These are phyloP conservation scores for Capronia coronata DNA, from an alignment of 2,329 filamentous ascomycete species.

Conservation along the genomic window DNA sequence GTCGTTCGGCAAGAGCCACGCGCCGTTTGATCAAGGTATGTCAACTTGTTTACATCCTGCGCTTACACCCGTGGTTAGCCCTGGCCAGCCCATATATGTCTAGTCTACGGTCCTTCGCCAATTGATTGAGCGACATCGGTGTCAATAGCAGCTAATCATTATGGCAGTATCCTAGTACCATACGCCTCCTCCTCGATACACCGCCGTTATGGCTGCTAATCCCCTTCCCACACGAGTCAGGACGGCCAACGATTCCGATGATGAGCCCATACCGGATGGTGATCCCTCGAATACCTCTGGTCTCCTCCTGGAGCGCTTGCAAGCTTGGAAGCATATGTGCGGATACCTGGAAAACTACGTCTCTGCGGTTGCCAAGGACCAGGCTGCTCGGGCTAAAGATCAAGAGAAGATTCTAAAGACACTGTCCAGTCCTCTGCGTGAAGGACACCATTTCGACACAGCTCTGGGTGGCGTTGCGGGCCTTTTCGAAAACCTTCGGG, in stretches of 20 bases:
- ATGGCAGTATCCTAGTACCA: slow-evolving; percentile 21
- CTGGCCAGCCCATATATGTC: too few relatives aligned
- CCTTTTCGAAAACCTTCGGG: slow-evolving; percentile 88
- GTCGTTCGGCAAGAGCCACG: neutral
- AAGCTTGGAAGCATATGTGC: slow-evolving; percentile 93
- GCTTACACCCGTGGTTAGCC: too few relatives aligned
- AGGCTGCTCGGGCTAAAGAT: slow-evolving; percentile 81
- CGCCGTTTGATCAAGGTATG: neutral
- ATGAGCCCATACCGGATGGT: slow-evolving; percentile 54
- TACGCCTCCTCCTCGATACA: slow-evolving; percentile 18
- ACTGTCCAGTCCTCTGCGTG: slow-evolving; percentile 75
- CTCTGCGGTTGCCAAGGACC: slow-evolving; percentile 73
- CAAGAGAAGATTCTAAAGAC: slow-evolving; percentile 93
- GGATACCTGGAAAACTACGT: slow-evolving; percentile 90
- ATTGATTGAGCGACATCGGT: neutral
- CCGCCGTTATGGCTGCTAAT: slow-evolving; percentile 17
- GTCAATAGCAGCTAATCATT: slow-evolving; percentile 6
- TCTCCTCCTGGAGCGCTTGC: slow-evolving; percentile 77
- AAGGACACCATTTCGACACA: slow-evolving; percentile 91
- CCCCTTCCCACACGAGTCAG: slow-evolving; percentile 17
- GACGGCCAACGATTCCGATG: slow-evolving; percentile 36
- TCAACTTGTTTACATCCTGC: too few relatives aligned
- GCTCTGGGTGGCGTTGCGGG: slow-evolving; percentile 78
- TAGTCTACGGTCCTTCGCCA: too few relatives aligned
- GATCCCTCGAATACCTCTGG: slow-evolving; percentile 66